Evolutionary conservation across 1,284 basidiomycete species (phyloP), one percentile per base, ranked within the genome.

Genomic region (Serendipita sp.): DNA sequence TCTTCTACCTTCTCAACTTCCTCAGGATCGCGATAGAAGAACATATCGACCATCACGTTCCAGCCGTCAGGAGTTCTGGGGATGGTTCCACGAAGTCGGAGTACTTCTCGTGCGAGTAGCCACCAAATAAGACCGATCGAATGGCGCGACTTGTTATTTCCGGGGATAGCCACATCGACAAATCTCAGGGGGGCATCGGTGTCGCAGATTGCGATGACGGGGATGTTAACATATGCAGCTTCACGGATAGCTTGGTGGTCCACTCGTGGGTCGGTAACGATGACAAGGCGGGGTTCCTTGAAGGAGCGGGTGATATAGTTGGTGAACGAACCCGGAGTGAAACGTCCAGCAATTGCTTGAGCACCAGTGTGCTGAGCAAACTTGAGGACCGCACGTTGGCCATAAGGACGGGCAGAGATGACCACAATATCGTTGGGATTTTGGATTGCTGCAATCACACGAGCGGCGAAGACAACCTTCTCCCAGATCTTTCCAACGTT

Each of bases 401-500:
- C 96, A 80, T 98, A 99, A 66, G 92, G 91, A 70, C 96, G 91
- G 65, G 93, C 93, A 67, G 93, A 94, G 78, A 99, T 97, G 74
- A 96, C 95, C 78, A 90, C 93, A 72, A 99, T 85, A 76, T 99
- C 95, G 75, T 91, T 88, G 67, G 95, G 94, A 84, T 98, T 98
- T 78, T 98, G 94, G 70, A 98, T 87, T 64, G 91, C 85, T 69
- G 91, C 91, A 71, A 95, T 93, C 73, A 95, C 83, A 75, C 93
- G 90, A 66, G 93, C 93, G 66, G 93, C 93, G 70, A 95, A 82
- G 68, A 96, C 91, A 69, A 99, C 83, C 80, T 99, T 99, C 79
- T 98, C 93, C 95, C 94, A 98, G 69, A 95, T 99, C 85, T 98
- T 98, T 74, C 94, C 94, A 71, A 98, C 87, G 87, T 99, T 97